Evolutionary conservation across 306 rosid species (phyloP).

Genomic region (Corylus heterophylla): DNA sequence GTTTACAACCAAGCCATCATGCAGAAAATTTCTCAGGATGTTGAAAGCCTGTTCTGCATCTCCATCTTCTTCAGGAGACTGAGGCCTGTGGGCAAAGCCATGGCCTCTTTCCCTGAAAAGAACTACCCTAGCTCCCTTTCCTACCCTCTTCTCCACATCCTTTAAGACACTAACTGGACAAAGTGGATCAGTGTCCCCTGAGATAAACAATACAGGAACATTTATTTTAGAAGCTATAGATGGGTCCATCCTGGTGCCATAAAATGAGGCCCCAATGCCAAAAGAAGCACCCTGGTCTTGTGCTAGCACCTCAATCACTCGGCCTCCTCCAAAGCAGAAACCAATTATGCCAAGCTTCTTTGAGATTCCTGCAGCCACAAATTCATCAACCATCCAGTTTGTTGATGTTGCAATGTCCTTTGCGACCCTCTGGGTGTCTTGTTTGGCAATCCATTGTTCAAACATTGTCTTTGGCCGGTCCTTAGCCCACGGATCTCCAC

Average conservation of each 20-base stretch:
- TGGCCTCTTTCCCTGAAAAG: slow-evolving; percentile 72
- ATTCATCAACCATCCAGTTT: slow-evolving; percentile 78
- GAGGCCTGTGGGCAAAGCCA: slow-evolving; percentile 78
- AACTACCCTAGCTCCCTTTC: slow-evolving; percentile 45
- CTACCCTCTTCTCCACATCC: slow-evolving; percentile 44
- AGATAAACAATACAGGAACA: slow-evolving; percentile 63
- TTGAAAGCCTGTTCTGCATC: slow-evolving; percentile 80
- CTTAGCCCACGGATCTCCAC: slow-evolving; percentile 67
- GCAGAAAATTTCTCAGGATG: slow-evolving; percentile 67
- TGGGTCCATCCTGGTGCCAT: slow-evolving; percentile 57
- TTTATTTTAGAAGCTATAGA: slow-evolving; percentile 42
- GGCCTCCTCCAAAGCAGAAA: slow-evolving; percentile 76
- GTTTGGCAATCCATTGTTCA: slow-evolving; percentile 57
- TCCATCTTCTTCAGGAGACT: slow-evolving; percentile 69
- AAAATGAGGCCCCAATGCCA: slow-evolving; percentile 65
- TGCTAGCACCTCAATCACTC: slow-evolving; percentile 63
- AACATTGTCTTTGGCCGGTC: slow-evolving; percentile 34
- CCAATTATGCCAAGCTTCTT: slow-evolving; percentile 72
- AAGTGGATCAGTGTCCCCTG: slow-evolving; percentile 71
- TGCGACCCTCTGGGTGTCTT: slow-evolving; percentile 50
- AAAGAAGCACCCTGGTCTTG: slow-evolving; percentile 52
- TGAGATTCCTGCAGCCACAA: slow-evolving; percentile 64
- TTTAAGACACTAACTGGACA: slow-evolving; percentile 48
- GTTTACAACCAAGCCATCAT: slow-evolving; percentile 43
- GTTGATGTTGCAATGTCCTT: slow-evolving; percentile 54